Percentiles rank a stretch among this genome's conserved stretches.
phyloP scores from a whole-genome alignment of 768 basidiomycete species.

The Lactifluus volemus region DNA sequence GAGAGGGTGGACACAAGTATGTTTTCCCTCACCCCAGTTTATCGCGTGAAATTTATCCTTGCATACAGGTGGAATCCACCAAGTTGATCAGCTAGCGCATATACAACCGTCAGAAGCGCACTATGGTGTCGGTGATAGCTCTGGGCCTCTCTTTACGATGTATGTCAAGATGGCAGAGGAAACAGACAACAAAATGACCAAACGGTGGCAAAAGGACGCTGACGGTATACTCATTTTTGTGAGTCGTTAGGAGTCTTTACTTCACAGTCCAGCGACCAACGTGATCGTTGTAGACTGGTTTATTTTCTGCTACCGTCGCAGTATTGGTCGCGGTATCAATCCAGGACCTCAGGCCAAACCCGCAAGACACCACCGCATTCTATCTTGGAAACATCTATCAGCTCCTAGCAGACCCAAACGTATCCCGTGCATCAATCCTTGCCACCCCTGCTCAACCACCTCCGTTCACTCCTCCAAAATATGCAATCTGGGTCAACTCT shows the following conservation, averaged over 20 bases:
- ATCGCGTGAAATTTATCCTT: not conserved
- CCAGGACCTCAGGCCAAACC: constrained; percentile 1
- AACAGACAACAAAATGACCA: constrained; percentile 9
- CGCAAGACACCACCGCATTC: not conserved
- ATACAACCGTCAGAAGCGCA: not conserved
- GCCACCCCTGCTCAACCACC: not conserved
- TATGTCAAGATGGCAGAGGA: constrained; percentile 8
- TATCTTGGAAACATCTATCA: not conserved
- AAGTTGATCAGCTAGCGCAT: not conserved
- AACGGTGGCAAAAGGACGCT: constrained; percentile 12
- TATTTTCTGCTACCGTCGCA: constrained; percentile 14
- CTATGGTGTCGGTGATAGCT: not conserved
- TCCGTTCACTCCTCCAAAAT: not conserved
- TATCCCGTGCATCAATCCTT: not conserved
- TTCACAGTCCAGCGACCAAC: not conserved
- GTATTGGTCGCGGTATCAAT: constrained; percentile 6
- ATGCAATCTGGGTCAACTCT: constrained; percentile 1
- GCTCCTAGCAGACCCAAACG: not conserved
- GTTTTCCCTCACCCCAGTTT: not conserved
- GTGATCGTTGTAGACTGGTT: constrained; percentile 1
- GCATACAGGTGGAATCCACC: not conserved
- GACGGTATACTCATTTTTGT: constrained; percentile 19
- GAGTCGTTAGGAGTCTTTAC: not conserved
- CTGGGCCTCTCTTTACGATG: constrained; percentile 2
- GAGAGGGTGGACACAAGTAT: not conserved